Evolutionary conservation across 352 stramenopile genomes (phyloP).

Genomic region (Peronospora belbahrii): DNA sequence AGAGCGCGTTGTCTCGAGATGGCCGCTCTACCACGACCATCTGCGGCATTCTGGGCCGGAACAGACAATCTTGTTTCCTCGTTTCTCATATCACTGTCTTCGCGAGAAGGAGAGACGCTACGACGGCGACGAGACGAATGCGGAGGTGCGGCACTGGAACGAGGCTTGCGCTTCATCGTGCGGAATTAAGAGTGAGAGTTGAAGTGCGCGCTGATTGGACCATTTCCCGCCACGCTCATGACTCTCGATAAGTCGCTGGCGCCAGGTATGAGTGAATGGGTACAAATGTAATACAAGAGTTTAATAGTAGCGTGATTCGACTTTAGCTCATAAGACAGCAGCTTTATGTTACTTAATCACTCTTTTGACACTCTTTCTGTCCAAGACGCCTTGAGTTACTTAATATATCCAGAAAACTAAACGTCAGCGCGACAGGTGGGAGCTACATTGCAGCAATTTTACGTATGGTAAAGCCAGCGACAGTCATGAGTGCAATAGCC

Average conservation of each 20-base stretch:
- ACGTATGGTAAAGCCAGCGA: neutral
- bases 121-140: slow-evolving; percentile 3
- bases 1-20: slow-evolving; percentile 37
- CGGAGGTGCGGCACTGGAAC: slow-evolving; percentile 1
- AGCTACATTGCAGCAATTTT: neutral
- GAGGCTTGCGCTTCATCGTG: slow-evolving; percentile 29
- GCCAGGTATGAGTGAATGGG: neutral
- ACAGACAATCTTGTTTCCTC: neutral
- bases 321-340: too few species aligned
- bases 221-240: slow-evolving; percentile 2
- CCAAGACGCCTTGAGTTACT: too few species aligned
- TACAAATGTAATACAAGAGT: neutral
- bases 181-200: slow-evolving; percentile 19
- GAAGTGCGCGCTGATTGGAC: slow-evolving; percentile 1
- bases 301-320: too few species aligned
- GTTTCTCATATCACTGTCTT: neutral
- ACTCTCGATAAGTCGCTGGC: neutral
- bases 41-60: neutral
- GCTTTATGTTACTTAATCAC: too few species aligned
- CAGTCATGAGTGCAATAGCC: slow-evolving; percentile 3
- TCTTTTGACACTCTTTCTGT: too few species aligned
- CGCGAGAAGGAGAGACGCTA: neutral
- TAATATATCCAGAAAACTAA: too few species aligned
- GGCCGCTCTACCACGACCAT: slow-evolving; percentile 17
- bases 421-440: too few species aligned